phyloP scores from a whole-genome alignment of 2,329 filamentous ascomycete species.

The Clarireedia monteithiana region DNA sequence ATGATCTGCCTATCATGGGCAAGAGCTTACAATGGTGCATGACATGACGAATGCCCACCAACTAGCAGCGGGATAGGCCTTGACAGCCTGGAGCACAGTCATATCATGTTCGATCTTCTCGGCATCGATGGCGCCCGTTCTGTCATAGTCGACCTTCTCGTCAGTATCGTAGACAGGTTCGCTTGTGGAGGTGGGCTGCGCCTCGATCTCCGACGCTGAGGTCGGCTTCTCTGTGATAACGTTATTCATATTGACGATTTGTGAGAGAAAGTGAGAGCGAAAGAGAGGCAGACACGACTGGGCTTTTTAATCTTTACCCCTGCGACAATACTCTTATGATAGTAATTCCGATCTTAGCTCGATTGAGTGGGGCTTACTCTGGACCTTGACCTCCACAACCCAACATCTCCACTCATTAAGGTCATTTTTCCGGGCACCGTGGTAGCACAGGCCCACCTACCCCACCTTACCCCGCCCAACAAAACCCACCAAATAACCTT shows the following conservation, averaged over 20 bases:
- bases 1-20: conserved; percentile 5
- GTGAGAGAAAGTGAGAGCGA: conserved; percentile 23
- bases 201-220: conserved; percentile 14
- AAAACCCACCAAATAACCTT: no score
- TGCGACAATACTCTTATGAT: not conserved
- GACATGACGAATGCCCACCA: conserved; percentile 50
- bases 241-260: conserved; percentile 17
- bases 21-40: conserved; percentile 41
- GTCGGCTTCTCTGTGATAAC: conserved; percentile 13
- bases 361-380: no score
- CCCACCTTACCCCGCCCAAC: no score
- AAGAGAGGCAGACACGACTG: conserved; percentile 20
- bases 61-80: conserved; percentile 43
- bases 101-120: conserved; percentile 47
- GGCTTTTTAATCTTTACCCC: conserved; percentile 24
- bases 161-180: conserved; percentile 29
- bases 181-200: conserved; percentile 20
- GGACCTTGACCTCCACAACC: no score
- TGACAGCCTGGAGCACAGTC: conserved; percentile 41
- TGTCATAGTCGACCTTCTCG: conserved; percentile 24
- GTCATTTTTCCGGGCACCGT: no score
- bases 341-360: no score
- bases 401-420: no score
- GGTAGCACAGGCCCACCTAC: no score
- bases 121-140: conserved; percentile 34